Base-by-base conservation (phyloP, 2,329 filamentous ascomycete species). In the Epichloe bromicola region DNA sequence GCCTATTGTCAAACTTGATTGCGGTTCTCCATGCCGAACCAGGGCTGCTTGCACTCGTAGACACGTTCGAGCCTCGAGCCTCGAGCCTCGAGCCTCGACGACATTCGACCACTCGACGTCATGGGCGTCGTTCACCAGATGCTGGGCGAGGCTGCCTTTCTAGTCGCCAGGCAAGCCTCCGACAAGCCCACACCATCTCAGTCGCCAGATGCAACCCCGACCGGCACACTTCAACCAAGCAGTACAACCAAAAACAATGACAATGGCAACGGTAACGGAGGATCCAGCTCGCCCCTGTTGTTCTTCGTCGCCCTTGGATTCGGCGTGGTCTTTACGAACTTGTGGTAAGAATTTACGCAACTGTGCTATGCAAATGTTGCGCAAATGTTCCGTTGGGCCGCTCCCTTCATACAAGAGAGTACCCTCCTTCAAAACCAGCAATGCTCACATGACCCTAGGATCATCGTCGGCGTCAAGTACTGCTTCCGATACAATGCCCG, bases 391-490 rank as follows among this genome's bases (percentile, higher is more conserved):
- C 44, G 26, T 30, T 19, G 33, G 12, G 17, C n/a, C 15, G 33
- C 44, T 23, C 26, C 34, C 15, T 33, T 4, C 14, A 15, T 30
- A 34, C 19, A n/a, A 30, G 17, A 37, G 44, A 26, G 33, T 11
- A 14, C 1, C 7, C 44, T 46, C 8, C 26, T 30, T 30, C 26
- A 5, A 7, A 14, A 12, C 11, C 12, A 30, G 12, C 33, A 23
- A 23, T 52, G 26, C 38, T 46, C 20, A 54, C 53, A 33, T 59
- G 67, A 59, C 66, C 57, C 49, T 61, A 98, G 93, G 93, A 98
- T 98, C 62, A 98, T 98, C 60, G 93, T 98, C 54, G 93, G 93
- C 59, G 93, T 98, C 55, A 98, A 98, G 72, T 98, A 98, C 69
- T 98, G 93, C 71, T 98, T 98, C 70, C 80, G 93, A 60, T 97